Base-by-base conservation (phyloP, 768 basidiomycete genomes). In the Aureoboletus auriporus region DNA sequence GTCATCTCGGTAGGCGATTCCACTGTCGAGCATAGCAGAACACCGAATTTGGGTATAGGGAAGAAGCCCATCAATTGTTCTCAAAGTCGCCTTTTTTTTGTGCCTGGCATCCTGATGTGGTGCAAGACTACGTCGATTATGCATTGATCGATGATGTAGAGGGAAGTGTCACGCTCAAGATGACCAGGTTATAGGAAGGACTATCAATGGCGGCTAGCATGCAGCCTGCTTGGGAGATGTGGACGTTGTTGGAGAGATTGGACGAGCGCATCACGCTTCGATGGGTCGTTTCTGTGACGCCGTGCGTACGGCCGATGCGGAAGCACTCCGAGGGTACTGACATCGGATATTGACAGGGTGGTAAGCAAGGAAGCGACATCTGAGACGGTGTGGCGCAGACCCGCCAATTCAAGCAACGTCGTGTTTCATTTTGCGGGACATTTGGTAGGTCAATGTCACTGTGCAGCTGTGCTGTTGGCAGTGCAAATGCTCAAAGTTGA, bases 71-170 rank as follows among this genome's bases (percentile, higher is more conserved):
- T 7, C 58, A 55, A 8, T 55, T 66, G 8, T 77, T 90, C 58
- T 51, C 60, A 42, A 65, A 70, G 44, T 77, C 71, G 31, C 75
- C 83, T 0, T 93, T 92, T 73, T 93, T 91, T 63, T 54, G 59
- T 3, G 66, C 73, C 1, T 92, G 89, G 89, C 74, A 90, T 59
- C 79, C 80, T 0, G 75, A 71, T 0, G 80, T 78, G 4, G 70
- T 92, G 26, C 66, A 71, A 34, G 47, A 71, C n/a, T 91, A 89
- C 59, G 67, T 87, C 47, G 74, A 83, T 26, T 73, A 79, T 50
- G 87, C 75, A 3, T 67, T 85, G 5, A 50, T 54, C 3, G 66
- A 69, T 39, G 56, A 64, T 17, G 38, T 56, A 5, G 60, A 58
- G 13, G 73, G 75, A 0, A 66, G 71, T 1, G 74, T 81, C 9